Conservation (phyloP, 495 filamentous ascomycete species). For the Choiromyces venosus region DNA sequence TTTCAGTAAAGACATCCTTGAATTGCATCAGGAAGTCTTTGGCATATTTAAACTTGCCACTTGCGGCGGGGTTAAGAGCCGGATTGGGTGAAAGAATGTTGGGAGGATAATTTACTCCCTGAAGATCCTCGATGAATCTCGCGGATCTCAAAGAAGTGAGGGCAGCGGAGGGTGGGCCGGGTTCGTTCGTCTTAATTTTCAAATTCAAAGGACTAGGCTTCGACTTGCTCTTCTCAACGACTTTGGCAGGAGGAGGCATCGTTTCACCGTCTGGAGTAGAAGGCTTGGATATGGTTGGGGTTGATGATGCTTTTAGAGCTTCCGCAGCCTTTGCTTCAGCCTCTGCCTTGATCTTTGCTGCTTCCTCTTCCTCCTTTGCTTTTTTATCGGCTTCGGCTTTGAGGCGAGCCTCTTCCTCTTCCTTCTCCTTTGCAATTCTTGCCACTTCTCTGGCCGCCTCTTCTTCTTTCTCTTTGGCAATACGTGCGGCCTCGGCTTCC, state of each 20-base stretch:
- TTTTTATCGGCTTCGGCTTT: constrained; percentile 44
- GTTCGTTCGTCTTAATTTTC: constrained; percentile 52
- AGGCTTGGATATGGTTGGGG: constrained; percentile 41
- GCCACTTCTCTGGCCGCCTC: constrained; percentile 54
- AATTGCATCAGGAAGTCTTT: constrained; percentile 96
- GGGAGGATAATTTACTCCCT: constrained; percentile 65
- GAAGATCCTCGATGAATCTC: constrained; percentile 69
- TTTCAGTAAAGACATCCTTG: constrained; percentile 87
- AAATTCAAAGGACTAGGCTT: constrained; percentile 54
- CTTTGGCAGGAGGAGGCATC: constrained; percentile 44
- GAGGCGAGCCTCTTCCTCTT: constrained; percentile 55
- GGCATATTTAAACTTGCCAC: constrained; percentile 88
- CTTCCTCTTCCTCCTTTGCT: constrained; percentile 39
- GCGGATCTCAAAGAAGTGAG: constrained; percentile 86
- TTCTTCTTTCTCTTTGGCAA: constrained; percentile 48
- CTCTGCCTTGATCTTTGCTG: constrained; percentile 43
- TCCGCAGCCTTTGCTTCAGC: constrained; percentile 45
- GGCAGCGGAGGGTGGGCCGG: constrained; percentile 81
- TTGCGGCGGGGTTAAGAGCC: constrained; percentile 68
- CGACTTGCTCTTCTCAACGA: constrained; percentile 42
- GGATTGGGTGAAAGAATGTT: constrained; percentile 83
- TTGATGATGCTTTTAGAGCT: constrained; percentile 45
- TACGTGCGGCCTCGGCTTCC: constrained; percentile 49
- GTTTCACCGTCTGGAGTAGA: constrained; percentile 28
- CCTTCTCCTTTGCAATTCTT: constrained; percentile 49